These are phyloP conservation scores for Leccinum subtestaceum DNA, from an alignment of 768 basidiomycete species.

Conservation along the genomic window DNA sequence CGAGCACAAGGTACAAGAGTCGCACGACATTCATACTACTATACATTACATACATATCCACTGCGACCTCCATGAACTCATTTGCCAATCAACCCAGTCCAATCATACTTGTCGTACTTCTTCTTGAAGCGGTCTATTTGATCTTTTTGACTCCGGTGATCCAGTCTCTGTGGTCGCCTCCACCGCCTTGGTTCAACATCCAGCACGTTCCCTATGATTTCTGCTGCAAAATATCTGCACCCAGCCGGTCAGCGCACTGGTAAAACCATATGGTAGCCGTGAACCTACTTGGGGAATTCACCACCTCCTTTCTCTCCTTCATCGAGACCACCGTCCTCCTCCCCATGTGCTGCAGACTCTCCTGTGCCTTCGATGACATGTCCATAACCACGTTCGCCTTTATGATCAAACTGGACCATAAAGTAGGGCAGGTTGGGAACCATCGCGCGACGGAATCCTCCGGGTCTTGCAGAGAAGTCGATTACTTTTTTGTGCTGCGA, in stretches of 20 bases:
- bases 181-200: conserved; percentile 85
- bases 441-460: conserved; percentile 93
- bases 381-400: conserved; percentile 96
- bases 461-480: conserved; percentile 85
- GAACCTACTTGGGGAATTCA: conserved; percentile 78
- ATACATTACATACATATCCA: too few species aligned
- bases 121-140: conserved; percentile 68
- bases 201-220: conserved; percentile 90
- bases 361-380: conserved; percentile 94
- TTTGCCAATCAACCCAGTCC: conserved; percentile 70
- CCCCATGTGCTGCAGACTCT: conserved; percentile 57
- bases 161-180: conserved; percentile 75
- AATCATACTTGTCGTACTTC: conserved; percentile 76
- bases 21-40: not conserved
- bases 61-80: conserved; percentile 1
- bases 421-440: conserved; percentile 98
- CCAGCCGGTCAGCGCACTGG: conserved; percentile 6
- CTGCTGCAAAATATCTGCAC: conserved; percentile 85
- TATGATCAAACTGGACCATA: conserved; percentile 98
- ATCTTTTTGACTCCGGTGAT: conserved; percentile 65
- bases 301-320: conserved; percentile 91
- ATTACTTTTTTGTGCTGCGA: conserved; percentile 97
- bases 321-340: conserved; percentile 63
- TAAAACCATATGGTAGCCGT: not conserved
- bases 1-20: not conserved